Evolutionary conservation across 495 filamentous ascomycete genomes (phyloP).

Genomic region (Penicillium waksmanii): DNA sequence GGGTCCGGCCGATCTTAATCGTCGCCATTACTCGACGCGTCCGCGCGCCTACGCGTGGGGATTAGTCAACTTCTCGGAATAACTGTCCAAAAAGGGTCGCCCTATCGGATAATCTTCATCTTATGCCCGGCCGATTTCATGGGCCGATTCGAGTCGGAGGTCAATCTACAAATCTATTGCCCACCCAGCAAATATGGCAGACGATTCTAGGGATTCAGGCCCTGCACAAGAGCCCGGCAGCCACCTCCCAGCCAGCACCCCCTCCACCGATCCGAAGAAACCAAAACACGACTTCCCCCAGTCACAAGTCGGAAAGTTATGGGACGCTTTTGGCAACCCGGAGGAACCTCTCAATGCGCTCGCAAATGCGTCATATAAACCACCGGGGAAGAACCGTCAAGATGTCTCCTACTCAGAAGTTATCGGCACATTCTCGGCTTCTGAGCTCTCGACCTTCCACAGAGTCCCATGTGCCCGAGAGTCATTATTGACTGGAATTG

Average conservation of each 20-base stretch:
- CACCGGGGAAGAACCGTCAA: constrained; percentile 49
- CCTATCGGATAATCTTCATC: constrained; percentile 28
- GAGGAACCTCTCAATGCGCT: constrained; percentile 55
- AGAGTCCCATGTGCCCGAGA: constrained; percentile 83
- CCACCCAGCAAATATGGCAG: constrained; percentile 52
- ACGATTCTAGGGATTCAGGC: constrained; percentile 51
- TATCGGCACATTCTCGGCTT: constrained; percentile 63
- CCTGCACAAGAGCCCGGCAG: constrained; percentile 16
- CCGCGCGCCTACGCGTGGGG: constrained; percentile 26
- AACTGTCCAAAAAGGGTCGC: constrained; percentile 28
- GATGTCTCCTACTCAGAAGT: constrained; percentile 63
- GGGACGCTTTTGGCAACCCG: constrained; percentile 55
- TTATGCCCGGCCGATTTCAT: constrained; percentile 13
- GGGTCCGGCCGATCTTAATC: constrained; percentile 31
- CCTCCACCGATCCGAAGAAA: constrained; percentile 32
- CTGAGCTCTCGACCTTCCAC: constrained; percentile 75
- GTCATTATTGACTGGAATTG: constrained; percentile 80
- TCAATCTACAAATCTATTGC: constrained; percentile 2
- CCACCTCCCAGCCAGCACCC: constrained; percentile 25
- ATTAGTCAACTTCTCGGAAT: constrained; percentile 31
- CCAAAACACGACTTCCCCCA: constrained; percentile 47
- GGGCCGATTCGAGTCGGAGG: not conserved
- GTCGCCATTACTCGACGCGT: constrained; percentile 36
- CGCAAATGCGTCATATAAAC: constrained; percentile 45
- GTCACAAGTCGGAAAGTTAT: constrained; percentile 55